Conservation (phyloP, 2,329 filamentous ascomycete species). For the Colletotrichum plurivorum region DNA sequence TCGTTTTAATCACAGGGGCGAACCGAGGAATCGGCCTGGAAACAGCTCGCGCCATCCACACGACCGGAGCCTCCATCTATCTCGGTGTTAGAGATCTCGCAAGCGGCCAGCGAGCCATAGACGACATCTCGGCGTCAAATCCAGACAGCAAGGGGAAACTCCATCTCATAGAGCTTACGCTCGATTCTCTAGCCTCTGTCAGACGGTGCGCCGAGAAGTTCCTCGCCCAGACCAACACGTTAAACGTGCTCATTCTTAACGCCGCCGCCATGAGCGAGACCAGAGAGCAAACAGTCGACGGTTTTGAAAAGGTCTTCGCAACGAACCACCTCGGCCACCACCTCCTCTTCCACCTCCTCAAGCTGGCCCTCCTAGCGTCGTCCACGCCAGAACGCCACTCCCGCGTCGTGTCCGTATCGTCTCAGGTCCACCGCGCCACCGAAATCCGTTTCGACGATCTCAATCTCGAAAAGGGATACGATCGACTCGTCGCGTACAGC, state of each 20-base stretch:
- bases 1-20: constrained; percentile 54
- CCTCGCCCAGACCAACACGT: constrained; percentile 43
- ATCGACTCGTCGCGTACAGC: constrained; percentile 57
- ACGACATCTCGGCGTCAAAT: constrained; percentile 32
- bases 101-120: constrained; percentile 49
- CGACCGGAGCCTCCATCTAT: constrained; percentile 55
- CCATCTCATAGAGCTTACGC: constrained; percentile 22
- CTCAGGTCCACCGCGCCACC: constrained; percentile 55
- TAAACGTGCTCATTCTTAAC: constrained; percentile 55
- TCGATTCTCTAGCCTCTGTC: constrained; percentile 39
- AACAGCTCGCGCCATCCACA: constrained; percentile 53
- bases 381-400: constrained; percentile 56
- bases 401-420: constrained; percentile 62
- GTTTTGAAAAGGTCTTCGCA: constrained; percentile 59
- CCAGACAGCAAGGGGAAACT: not conserved
- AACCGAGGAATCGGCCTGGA: constrained; percentile 56
- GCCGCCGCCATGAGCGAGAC: constrained; percentile 47
- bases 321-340: constrained; percentile 69
- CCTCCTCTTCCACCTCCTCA: constrained; percentile 66
- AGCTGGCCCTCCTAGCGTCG: constrained; percentile 56
- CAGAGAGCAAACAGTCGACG: constrained; percentile 39
- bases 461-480: constrained; percentile 44
- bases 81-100: constrained; percentile 51
- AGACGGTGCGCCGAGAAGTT: constrained; percentile 50
- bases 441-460: constrained; percentile 53